Conservation (phyloP, 2,329 filamentous ascomycete genomes). For the Alternaria sp. region DNA sequence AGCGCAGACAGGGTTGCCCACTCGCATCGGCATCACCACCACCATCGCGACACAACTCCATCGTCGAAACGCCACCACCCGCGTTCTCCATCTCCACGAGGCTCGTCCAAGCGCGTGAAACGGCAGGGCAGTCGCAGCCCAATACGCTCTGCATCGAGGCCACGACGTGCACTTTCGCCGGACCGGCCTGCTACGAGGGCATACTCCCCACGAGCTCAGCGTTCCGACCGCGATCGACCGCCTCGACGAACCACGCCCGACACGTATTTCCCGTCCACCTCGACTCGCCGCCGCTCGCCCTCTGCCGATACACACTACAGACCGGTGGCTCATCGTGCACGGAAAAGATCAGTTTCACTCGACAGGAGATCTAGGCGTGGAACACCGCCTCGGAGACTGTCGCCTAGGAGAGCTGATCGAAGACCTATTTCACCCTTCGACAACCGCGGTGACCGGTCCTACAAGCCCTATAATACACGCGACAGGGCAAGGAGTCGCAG, state of each 20-base stretch:
- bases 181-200: conserved; percentile 36
- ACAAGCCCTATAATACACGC: conserved; percentile 22
- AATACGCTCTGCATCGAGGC: conserved; percentile 43
- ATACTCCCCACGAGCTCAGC: conserved; percentile 39
- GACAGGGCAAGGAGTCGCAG: conserved; percentile 35
- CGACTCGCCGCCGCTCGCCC: conserved; percentile 49
- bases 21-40: conserved; percentile 41
- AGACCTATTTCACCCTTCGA: conserved; percentile 32
- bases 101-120: conserved; percentile 42
- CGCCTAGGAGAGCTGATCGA: conserved; percentile 38
- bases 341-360: conserved; percentile 41
- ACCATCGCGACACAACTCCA: conserved; percentile 45
- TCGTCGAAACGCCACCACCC: conserved; percentile 49
- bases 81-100: conserved; percentile 44
- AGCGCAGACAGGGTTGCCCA: conserved; percentile 46
- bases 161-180: conserved; percentile 40
- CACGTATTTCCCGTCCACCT: conserved; percentile 39
- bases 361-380: conserved; percentile 40
- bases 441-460: conserved; percentile 27
- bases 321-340: conserved; percentile 34
- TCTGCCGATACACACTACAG: conserved; percentile 50
- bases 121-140: conserved; percentile 45
- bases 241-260: conserved; percentile 45
- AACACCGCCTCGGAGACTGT: conserved; percentile 34
- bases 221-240: conserved; percentile 40